Base-by-base conservation (phyloP, 75 land plant genomes). In the Gnetum montanum region DNA sequence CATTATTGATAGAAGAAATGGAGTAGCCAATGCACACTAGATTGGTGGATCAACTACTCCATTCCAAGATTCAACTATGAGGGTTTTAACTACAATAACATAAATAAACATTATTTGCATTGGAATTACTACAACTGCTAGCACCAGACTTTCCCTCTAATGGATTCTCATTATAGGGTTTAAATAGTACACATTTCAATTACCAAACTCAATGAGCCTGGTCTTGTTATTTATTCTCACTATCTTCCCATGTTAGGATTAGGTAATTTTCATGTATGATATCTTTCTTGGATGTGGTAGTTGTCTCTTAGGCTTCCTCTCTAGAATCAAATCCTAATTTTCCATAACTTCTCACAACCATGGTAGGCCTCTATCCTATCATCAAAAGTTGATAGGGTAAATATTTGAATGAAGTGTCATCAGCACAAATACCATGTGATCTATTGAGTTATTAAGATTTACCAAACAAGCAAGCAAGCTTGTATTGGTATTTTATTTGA, bases 261-360 rank as follows among this genome's bases (percentile, higher is more conserved):
- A 66, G 60, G 66, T 62, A 70, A 70, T 70, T 63, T 70, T 65
- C 66, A 23, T 61, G 35, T 54, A n/a, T 56, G 57, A 13, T 57
- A 49, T 47, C 68, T 65, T 65, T 61, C 50, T 48, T 65, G 68
- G 53, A 65, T 65, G 68, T 57, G 49, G 61, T 57, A 43, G 36
- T 43, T 36, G 60, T 62, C 34, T 62, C 40, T 62, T 24, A 52
- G 64, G 36, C 68, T 65, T 61, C 23, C 65, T 61, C 58, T 61
- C 34, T 34, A 44, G 64, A 63, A 67, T 73, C 67, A 41, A 73
- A 50, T 71, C 62, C 61, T 73, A 62, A 73, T 73, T 73, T 47
- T 73, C 65, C 67, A 46, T 58, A 65, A 73, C 61, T 60, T 31
- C 43, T 58, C 57, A 62, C 54, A 49, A 71, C 74, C 68, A 65